Evolutionary conservation across 2,329 filamentous ascomycete genomes (phyloP).

Genomic region (Aphanocladium album): DNA sequence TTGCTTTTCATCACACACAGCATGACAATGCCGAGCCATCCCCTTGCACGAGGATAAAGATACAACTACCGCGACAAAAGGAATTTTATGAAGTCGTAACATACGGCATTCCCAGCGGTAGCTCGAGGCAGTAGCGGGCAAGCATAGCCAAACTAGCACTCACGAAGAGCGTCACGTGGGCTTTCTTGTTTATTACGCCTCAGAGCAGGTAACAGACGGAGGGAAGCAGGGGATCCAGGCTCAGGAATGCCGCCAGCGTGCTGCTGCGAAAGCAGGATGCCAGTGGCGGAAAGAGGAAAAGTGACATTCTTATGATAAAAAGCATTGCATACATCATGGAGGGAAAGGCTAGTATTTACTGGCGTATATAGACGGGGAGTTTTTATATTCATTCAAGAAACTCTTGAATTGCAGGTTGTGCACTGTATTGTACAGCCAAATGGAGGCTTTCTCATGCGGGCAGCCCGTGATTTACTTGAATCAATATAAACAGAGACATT

Average conservation of each 20-base stretch:
- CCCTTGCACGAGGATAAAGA: background rate
- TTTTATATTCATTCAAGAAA: slow-evolving; percentile 1
- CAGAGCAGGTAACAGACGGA: background rate
- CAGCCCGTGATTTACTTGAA: background rate
- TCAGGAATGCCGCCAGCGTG: background rate
- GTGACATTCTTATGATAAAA: background rate
- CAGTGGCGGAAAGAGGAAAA: background rate
- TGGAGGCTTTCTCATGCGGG: background rate
- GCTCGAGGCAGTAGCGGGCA: background rate
- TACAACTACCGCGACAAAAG: background rate
- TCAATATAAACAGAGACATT: background rate
- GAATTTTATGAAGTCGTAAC: background rate
- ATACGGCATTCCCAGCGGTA: background rate
- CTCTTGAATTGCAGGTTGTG: background rate
- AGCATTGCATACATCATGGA: slow-evolving; percentile 13
- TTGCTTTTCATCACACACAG: background rate
- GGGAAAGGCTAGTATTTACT: background rate
- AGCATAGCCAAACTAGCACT: background rate
- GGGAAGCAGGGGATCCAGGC: background rate
- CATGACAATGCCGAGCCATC: slow-evolving; percentile 8
- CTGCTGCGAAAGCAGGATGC: background rate
- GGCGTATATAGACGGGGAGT: slow-evolving; percentile 5
- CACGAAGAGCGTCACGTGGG: background rate
- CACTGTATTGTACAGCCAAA: background rate
- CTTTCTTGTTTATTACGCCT: background rate